Conservation (phyloP, 1,139 yeast genomes). For the Scheffersomyces cryptocercus region DNA sequence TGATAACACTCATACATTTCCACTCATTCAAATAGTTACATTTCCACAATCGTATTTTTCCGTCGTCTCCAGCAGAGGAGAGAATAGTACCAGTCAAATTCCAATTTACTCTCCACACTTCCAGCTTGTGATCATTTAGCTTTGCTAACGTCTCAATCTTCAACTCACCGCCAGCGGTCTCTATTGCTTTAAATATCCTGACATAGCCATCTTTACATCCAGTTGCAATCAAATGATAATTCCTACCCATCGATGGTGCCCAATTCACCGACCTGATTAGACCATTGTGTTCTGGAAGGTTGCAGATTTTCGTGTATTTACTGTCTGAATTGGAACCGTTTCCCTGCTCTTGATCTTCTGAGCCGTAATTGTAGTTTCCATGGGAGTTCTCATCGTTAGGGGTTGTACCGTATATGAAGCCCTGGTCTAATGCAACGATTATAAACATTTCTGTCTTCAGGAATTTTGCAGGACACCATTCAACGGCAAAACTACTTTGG, state of each 20-base stretch:
- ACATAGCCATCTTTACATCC: conserved; percentile 95
- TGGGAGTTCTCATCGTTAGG: conserved; percentile 16
- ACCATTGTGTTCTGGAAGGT: conserved; percentile 77
- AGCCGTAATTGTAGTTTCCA: conserved; percentile 24
- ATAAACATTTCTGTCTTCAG: conserved; percentile 72
- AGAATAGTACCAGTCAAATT: conserved; percentile 89
- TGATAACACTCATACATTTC: conserved; percentile 88
- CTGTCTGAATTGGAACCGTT: conserved; percentile 13
- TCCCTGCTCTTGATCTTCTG: conserved; percentile 6
- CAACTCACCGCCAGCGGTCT: conserved; percentile 32
- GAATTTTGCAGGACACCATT: conserved; percentile 93
- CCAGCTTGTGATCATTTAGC: conserved; percentile 75
- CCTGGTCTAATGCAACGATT: conserved; percentile 86
- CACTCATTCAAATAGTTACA: conserved; percentile 82
- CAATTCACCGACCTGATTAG: conserved; percentile 87
- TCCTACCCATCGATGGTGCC: conserved; percentile 97
- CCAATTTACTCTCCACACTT: conserved; percentile 97
- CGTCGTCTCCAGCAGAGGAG: conserved; percentile 95
- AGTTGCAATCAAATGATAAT: conserved; percentile 85
- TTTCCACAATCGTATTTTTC: conserved; percentile 89
- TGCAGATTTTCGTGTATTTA: conserved; percentile 37
- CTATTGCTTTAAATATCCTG: conserved; percentile 75
- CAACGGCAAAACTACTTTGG: conserved; percentile 82
- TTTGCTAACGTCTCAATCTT: conserved; percentile 40
- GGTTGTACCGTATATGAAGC: conserved; percentile 66